Evolutionary conservation across 2,329 filamentous ascomycete genomes (phyloP).

Genomic region (Aspergillus arachidicola): DNA sequence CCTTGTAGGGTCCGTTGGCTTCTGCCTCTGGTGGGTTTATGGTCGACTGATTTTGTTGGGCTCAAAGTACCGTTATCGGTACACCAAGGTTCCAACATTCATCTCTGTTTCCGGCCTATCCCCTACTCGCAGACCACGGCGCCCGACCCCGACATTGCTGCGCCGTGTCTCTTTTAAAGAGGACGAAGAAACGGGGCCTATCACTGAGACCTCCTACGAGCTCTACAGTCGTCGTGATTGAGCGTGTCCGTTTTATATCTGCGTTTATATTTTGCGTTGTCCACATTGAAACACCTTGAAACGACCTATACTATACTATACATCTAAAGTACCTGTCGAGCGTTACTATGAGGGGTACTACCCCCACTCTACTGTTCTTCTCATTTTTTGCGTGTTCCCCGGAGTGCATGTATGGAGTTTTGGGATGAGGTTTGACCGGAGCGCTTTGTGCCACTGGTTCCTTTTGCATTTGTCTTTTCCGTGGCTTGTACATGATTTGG

Average conservation of each 20-base stretch:
- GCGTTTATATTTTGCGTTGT: constrained; percentile 12
- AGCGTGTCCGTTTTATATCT: constrained; percentile 8
- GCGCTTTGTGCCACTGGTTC: constrained; percentile 23
- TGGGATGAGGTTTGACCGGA: constrained; percentile 27
- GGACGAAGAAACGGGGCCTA: constrained; percentile 40
- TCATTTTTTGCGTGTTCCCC: background rate
- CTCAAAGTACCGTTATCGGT: constrained; percentile 44
- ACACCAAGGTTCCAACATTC: constrained; percentile 34
- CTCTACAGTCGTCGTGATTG: constrained; percentile 38
- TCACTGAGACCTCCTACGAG: constrained; percentile 42
- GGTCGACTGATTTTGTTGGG: constrained; percentile 48
- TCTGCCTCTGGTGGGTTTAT: constrained; percentile 55
- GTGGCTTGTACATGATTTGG: too few relatives aligned
- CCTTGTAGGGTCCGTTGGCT: constrained; percentile 50
- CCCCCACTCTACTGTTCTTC: background rate
- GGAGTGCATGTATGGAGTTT: constrained; percentile 30
- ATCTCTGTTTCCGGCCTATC: constrained; percentile 33
- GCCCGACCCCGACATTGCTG: constrained; percentile 38
- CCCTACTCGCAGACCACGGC: constrained; percentile 37
- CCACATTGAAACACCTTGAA: constrained; percentile 15
- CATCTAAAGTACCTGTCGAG: background rate
- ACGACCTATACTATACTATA: constrained; percentile 19
- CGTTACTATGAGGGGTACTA: background rate
- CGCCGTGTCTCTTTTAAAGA: constrained; percentile 44
- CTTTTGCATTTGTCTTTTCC: constrained; percentile 1